Base-by-base conservation (phyloP, 768 basidiomycete genomes). In the Fomitopsis pulvina region DNA sequence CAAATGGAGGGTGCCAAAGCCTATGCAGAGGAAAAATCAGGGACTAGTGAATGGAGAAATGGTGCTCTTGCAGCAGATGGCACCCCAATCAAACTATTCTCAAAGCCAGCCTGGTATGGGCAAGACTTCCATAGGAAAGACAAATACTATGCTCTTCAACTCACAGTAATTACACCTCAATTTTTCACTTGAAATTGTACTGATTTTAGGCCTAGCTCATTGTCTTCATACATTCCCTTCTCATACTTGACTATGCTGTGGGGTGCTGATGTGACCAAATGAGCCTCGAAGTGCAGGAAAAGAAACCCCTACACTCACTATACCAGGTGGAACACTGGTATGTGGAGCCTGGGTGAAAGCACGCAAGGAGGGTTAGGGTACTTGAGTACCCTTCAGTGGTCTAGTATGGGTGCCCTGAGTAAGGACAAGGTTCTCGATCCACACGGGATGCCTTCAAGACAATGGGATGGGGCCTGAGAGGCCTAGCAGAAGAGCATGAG, bases 31-130 rank as follows among this genome's bases (percentile, higher is more conserved):
- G 27, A 30, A 18, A 16, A 18, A 9, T 29, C 45, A 11, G 6
- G 29, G n/a, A 60, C 63, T 49, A 25, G 45, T 11, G 58, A 25
- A 14, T 71, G 69, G 68, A 28, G 57, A 1, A 57, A 63, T 40
- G 67, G 70, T 1, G 68, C 29, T 39, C 56, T 54, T 16, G 62
- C 68, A 57, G 64, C 65, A 34, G 66, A 68, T 52, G 63, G 68
- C 4, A 68, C 65, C 1, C 57, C 66, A 8, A 51, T 69, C 3
- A 63, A 62, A 2, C 52, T 70, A 12, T 41, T 25, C 22, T 22
- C 30, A 3, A 24, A 27, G 22, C 53, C 50, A 16, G 50, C 27
- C 2, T 48, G 38, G 21, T 45, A 41, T 47, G 49, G 50, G 21
- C 28, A 52, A 14, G 21, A 20, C 11, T 55, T 45, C 45, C 29